A percentile compares a stretch with the other conserved stretches of the same genome.
Conservation (phyloP, 2,329 filamentous ascomycete species). For the Boeremia exigua region DNA sequence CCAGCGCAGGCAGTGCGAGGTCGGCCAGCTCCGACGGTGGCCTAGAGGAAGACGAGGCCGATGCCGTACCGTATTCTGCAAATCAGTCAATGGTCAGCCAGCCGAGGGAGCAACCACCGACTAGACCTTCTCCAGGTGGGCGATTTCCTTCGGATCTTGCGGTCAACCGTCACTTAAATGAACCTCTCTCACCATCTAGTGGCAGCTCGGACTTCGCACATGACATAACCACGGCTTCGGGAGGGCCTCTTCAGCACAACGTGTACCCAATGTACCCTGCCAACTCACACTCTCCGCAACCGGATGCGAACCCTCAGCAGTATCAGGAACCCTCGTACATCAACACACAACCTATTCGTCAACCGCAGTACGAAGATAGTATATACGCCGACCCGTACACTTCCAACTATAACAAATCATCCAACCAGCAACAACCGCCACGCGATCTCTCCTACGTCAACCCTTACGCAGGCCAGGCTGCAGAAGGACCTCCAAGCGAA, state of each 20-base stretch:
- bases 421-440: constrained; percentile 5
- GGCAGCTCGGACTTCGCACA: constrained; percentile 72
- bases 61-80: constrained; percentile 69
- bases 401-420: constrained; percentile 14
- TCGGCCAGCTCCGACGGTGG: constrained; percentile 57
- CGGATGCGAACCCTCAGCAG: constrained; percentile 8
- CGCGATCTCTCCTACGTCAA: constrained; percentile 6
- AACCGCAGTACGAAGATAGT: constrained; percentile 12
- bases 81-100: constrained; percentile 55
- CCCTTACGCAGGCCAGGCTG: constrained; percentile 18
- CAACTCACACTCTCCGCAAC: constrained; percentile 26
- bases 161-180: constrained; percentile 84
- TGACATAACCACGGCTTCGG: constrained; percentile 66
- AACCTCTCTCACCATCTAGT: constrained; percentile 80
- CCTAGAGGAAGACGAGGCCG: constrained; percentile 63
- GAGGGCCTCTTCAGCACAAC: constrained; percentile 55
- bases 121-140: constrained; percentile 88
- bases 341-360: constrained; percentile 11
- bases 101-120: constrained; percentile 53
- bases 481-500: constrained; percentile 17
- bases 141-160: constrained; percentile 95
- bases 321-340: constrained; percentile 9
- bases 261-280: constrained; percentile 30
- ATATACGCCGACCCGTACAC: constrained; percentile 26
- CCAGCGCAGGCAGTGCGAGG: constrained; percentile 67